These are phyloP conservation scores for Tagetes patula DNA, from an alignment of 129 eudicot species.

Conservation along the genomic window DNA sequence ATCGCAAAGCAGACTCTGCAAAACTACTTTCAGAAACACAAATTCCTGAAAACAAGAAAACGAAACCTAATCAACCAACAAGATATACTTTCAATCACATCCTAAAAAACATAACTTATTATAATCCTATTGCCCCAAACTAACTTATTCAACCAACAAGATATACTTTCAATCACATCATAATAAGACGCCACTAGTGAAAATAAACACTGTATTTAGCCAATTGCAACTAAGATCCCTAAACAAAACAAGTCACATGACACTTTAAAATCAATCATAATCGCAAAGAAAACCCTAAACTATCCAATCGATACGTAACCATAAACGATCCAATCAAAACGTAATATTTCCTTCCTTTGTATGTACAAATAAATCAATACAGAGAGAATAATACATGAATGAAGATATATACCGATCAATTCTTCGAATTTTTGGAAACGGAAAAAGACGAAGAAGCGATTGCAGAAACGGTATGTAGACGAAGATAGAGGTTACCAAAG, in stretches of 20 bases:
- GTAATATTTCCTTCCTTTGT: not conserved
- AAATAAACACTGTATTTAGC: not conserved
- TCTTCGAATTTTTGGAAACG: not conserved
- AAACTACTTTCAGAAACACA: constrained; percentile 22
- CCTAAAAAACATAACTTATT: not conserved
- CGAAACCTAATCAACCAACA: constrained; percentile 3
- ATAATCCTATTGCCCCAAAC: not conserved
- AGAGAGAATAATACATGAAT: constrained; percentile 7
- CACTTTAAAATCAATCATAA: not conserved
- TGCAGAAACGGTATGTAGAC: constrained; percentile 26
- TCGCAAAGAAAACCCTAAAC: constrained; percentile 1
- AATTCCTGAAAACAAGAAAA: constrained; percentile 26
- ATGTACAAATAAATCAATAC: not conserved
- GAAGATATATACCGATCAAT: not conserved
- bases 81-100: not conserved
- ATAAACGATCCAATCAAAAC: constrained; percentile 13
- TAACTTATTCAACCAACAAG: constrained; percentile 1
- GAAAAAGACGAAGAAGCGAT: not conserved
- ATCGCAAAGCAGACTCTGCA: constrained; percentile 26
- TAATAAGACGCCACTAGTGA: not conserved
- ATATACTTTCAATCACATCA: not conserved
- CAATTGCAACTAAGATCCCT: not conserved
- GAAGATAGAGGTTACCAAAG: constrained; percentile 16
- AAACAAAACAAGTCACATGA: not conserved
- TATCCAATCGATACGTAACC: constrained; percentile 12